Evolutionary conservation across 1,139 yeast species (phyloP), one percentile per base, ranked within the genome.

Genomic region (Wickerhamomyces sp.): DNA sequence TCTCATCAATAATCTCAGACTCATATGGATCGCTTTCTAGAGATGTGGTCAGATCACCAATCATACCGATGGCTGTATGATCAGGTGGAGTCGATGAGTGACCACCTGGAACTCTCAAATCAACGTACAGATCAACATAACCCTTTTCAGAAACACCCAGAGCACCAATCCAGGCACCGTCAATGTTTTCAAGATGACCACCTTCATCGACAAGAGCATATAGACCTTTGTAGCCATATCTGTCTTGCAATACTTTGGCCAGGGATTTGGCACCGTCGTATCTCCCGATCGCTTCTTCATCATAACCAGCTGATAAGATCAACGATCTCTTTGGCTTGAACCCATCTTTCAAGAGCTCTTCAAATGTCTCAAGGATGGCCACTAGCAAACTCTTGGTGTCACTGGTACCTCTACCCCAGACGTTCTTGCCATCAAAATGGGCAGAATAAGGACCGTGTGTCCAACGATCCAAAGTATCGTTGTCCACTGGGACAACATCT

Each of bases 401-500:
- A 3, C 65, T 51, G 4, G 78, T 52, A 22, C 86, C 86, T 41
- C 86, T 35, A 10, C 42, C 39, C 44, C 42, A 43, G 14, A 40
- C 40, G 9, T 14, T 33, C 10, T 35, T 26, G 5, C 46, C 46
- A 51, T 84, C 95, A 53, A 66, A 84, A 53, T 72, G 70, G 4
- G 85, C 95, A 8, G 71, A 70, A 46, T 77, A 84, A 20, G 95
- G 95, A 10, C 81, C 81, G 51, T 77, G 71, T 3, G 66, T 69
- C 95, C 95, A 86, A 36, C 71, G 66, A 28, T 59, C 67, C 32
- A 72, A 56, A 13, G 87, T 74, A 18, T 68, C 78, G 22, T 63
- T 58, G 52, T 78, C 80, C n/a, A 85, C 84, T 0, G 95, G 95
- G 13, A 87, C 95, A 5, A 82, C 86, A 56, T 86, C 95, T 57